Evolutionary conservation across 1,284 basidiomycete species (phyloP).

Genomic region (Naganishia liquefaciens): DNA sequence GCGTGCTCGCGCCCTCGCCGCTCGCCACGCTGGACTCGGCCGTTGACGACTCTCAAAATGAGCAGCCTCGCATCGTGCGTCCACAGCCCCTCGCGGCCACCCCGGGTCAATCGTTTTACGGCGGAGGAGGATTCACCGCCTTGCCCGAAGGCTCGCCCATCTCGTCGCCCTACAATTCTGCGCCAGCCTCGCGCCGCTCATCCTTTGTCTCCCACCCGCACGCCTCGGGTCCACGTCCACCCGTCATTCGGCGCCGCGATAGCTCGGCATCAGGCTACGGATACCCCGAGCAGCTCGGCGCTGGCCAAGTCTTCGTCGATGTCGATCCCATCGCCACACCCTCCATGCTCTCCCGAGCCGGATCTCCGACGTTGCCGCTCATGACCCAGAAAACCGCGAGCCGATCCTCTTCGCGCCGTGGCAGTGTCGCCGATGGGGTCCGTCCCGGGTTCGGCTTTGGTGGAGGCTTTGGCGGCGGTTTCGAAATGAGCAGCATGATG

Average conservation of each 20-base stretch:
- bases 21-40: not conserved
- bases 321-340: slow-evolving; percentile 44
- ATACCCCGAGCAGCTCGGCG: not conserved
- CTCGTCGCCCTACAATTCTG: slow-evolving; percentile 15
- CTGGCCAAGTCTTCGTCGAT: slow-evolving; percentile 20
- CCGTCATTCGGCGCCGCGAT: slow-evolving; percentile 29
- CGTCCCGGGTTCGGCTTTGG: slow-evolving; percentile 39
- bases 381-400: slow-evolving; percentile 41
- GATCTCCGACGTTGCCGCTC: slow-evolving; percentile 50
- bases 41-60: not conserved
- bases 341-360: slow-evolving; percentile 50
- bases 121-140: slow-evolving; percentile 1
- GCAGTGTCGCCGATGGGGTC: slow-evolving; percentile 36
- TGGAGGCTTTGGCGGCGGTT: slow-evolving; percentile 41
- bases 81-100: slow-evolving; percentile 17
- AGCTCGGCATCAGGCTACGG: slow-evolving; percentile 20
- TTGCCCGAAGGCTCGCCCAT: slow-evolving; percentile 19
- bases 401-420: slow-evolving; percentile 31
- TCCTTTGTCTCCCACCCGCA: slow-evolving; percentile 28
- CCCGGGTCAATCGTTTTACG: slow-evolving; percentile 11
- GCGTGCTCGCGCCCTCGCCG: not conserved
- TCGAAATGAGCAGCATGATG: slow-evolving; percentile 34
- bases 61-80: not conserved
- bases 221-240: slow-evolving; percentile 27
- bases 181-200: slow-evolving; percentile 24